Conservation (phyloP, 345 rosid species). For the Brassica incana region DNA sequence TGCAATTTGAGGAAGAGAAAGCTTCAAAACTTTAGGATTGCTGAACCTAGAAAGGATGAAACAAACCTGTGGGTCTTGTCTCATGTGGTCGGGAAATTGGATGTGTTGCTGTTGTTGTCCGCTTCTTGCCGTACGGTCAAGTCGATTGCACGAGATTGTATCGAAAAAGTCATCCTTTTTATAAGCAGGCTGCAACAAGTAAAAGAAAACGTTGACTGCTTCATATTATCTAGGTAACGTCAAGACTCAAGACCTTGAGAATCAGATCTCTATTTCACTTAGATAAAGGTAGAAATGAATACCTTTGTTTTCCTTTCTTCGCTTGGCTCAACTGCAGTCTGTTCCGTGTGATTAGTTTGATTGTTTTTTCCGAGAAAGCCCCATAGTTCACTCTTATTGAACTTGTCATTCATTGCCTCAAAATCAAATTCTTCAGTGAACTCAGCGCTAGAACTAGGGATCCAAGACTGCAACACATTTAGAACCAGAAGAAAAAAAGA, state of each 20-base stretch:
- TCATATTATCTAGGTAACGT: constrained; percentile 2
- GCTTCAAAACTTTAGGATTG: not conserved
- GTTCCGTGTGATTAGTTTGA: constrained; percentile 44
- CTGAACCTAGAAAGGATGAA: not conserved
- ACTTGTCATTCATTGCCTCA: constrained; percentile 76
- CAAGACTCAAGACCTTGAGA: not conserved
- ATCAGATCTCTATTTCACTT: not conserved
- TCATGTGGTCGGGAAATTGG: constrained; percentile 73
- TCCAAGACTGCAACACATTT: constrained; percentile 41
- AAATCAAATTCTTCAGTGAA: constrained; percentile 67
- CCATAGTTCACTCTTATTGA: constrained; percentile 68
- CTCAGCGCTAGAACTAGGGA: constrained; percentile 33
- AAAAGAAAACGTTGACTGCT: not conserved
- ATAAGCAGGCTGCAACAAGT: constrained; percentile 64
- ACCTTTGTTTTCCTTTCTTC: constrained; percentile 26
- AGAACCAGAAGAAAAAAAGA: constrained; percentile 11
- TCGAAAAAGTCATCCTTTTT: constrained; percentile 92
- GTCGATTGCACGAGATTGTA: constrained; percentile 63
- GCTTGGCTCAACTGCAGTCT: constrained; percentile 40
- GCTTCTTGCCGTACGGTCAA: constrained; percentile 46
- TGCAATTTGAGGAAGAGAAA: not conserved
- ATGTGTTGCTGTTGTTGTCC: constrained; percentile 46
- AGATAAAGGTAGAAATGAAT: not conserved
- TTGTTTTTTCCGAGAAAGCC: constrained; percentile 54
- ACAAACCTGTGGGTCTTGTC: constrained; percentile 70